Conservation (phyloP, 2,329 filamentous ascomycete species). For the Aspergillus sergii region DNA sequence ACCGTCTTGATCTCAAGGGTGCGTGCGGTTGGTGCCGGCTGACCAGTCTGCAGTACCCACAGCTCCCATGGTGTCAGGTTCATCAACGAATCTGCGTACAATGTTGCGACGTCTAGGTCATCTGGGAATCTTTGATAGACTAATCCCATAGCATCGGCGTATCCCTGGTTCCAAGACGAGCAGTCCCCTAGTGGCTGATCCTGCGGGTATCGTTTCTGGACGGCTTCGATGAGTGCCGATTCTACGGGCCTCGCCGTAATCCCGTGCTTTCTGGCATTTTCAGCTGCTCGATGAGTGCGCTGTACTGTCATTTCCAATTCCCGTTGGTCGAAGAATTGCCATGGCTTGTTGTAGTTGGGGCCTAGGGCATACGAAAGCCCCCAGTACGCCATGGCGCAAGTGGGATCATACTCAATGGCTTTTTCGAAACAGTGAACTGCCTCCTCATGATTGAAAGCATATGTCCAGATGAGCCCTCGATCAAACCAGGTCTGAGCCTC, state of each 20-base stretch:
- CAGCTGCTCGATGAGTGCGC: constrained; percentile 50
- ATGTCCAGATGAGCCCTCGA: constrained; percentile 39
- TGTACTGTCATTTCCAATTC: constrained; percentile 58
- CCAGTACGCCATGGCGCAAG: constrained; percentile 46
- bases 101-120: constrained; percentile 64
- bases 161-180: constrained; percentile 59
- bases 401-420: constrained; percentile 36
- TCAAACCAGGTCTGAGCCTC: constrained; percentile 39
- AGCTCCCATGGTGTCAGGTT: constrained; percentile 67
- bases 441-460: constrained; percentile 46
- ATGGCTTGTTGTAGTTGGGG: constrained; percentile 80
- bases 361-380: constrained; percentile 65
- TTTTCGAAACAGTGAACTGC: constrained; percentile 40
- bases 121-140: constrained; percentile 57
- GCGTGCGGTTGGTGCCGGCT: constrained; percentile 57
- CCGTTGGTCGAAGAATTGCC: constrained; percentile 67
- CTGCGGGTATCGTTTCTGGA: constrained; percentile 64
- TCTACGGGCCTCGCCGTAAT: constrained; percentile 55
- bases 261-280: constrained; percentile 46
- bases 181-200: constrained; percentile 53
- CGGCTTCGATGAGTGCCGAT: constrained; percentile 63
- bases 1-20: constrained; percentile 62
- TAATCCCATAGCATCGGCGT: constrained; percentile 62
- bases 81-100: constrained; percentile 68
- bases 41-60: constrained; percentile 63